These are phyloP conservation scores for Crithidia bombi DNA, from an alignment of 208 protist species.

Conservation along the genomic window DNA sequence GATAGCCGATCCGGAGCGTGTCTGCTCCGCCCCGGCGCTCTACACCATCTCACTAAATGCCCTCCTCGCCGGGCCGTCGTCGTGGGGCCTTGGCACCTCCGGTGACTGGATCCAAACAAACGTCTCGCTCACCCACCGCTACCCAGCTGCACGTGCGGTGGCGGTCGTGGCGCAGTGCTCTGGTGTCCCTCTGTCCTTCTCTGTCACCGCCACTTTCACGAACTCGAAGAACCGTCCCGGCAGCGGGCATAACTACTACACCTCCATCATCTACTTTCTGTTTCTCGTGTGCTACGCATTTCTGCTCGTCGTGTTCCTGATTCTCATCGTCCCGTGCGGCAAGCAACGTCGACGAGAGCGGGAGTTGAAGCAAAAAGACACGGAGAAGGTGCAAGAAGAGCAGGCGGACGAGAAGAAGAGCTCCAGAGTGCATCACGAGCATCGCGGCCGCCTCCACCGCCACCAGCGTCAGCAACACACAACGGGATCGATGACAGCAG, in stretches of 20 bases:
- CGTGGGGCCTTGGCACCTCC: slow-evolving; percentile 27
- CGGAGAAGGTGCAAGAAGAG: neutral
- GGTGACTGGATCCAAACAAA: slow-evolving; percentile 22
- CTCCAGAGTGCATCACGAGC: neutral
- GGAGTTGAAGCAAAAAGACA: slow-evolving; percentile 4
- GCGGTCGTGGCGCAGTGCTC: slow-evolving; percentile 71
- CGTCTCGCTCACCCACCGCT: slow-evolving; percentile 29
- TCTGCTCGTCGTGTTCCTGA: slow-evolving; percentile 34
- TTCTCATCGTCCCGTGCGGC: slow-evolving; percentile 43
- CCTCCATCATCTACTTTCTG: slow-evolving; percentile 43
- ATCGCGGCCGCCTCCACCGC: neutral
- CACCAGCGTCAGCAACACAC: neutral
- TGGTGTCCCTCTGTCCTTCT: slow-evolving; percentile 42
- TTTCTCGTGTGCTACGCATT: slow-evolving; percentile 41
- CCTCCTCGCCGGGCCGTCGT: slow-evolving; percentile 20
- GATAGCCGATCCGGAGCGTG: slow-evolving; percentile 26
- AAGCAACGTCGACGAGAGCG: slow-evolving; percentile 16
- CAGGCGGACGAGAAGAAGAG: neutral
- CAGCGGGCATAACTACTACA: slow-evolving; percentile 45
- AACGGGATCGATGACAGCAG: neutral
- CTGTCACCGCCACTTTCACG: slow-evolving; percentile 34
- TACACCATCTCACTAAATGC: slow-evolving; percentile 47
- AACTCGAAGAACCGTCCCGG: slow-evolving; percentile 29
- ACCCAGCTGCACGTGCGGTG: slow-evolving; percentile 33
- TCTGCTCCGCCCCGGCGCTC: slow-evolving; percentile 43